Conservation (phyloP, 2,329 filamentous ascomycete species). For the Hypoxylon sp. region DNA sequence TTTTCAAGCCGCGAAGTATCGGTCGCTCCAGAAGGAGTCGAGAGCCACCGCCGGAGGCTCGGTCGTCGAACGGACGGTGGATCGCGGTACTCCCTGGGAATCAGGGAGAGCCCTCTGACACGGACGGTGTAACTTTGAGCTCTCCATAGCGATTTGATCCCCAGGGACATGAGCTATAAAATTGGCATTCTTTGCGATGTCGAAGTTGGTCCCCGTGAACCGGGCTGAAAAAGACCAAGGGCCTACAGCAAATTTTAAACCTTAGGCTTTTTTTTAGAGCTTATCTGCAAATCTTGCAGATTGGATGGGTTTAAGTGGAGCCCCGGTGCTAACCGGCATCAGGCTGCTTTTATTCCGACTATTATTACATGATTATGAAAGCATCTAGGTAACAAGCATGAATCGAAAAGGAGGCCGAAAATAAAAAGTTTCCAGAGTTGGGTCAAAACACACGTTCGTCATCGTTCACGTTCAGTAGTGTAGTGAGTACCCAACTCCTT, state of each 20-base stretch:
- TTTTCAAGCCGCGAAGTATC: background rate
- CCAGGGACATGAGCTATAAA: constrained; percentile 53
- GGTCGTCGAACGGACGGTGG: constrained; percentile 21
- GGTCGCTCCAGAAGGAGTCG: constrained; percentile 11
- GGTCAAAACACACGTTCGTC: background rate
- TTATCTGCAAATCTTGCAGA: constrained; percentile 5
- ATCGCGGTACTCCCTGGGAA: constrained; percentile 46
- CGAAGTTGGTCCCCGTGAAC: constrained; percentile 5
- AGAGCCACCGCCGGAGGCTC: constrained; percentile 39
- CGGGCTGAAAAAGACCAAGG: background rate
- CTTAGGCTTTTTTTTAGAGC: constrained; percentile 18
- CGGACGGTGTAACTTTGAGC: constrained; percentile 43
- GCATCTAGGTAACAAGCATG: too few relatives aligned
- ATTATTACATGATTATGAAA: background rate
- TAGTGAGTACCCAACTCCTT: background rate
- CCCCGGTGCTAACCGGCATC: constrained; percentile 9
- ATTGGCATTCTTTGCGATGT: constrained; percentile 44
- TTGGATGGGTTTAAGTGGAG: background rate
- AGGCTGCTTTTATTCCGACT: constrained; percentile 20
- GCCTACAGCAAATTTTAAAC: constrained; percentile 17
- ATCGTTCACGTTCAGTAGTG: background rate
- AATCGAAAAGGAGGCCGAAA: background rate
- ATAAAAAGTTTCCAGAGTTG: background rate
- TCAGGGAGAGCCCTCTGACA: constrained; percentile 47
- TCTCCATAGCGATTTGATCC: constrained; percentile 49